Evolutionary conservation across 176 grass and related monocot species (phyloP).

Genomic region (Oryza meridionalis): DNA sequence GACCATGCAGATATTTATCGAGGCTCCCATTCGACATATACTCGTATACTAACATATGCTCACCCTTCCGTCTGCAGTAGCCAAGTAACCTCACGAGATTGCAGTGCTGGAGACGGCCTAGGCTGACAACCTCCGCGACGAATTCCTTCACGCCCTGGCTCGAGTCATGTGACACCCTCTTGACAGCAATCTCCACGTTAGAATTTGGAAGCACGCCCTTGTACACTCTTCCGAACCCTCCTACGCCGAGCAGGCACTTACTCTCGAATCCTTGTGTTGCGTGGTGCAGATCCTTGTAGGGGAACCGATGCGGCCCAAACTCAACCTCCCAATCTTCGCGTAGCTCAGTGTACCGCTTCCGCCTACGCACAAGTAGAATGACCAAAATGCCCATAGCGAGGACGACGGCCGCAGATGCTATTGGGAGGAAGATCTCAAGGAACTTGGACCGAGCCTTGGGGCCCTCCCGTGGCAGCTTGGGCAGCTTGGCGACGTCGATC

Average conservation of each 20-base stretch:
- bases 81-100: slow-evolving; percentile 32
- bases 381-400: not conserved
- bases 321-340: slow-evolving; percentile 61
- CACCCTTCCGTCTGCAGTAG: slow-evolving; percentile 25
- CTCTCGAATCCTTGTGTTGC: slow-evolving; percentile 8
- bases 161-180: slow-evolving; percentile 34
- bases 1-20: not conserved
- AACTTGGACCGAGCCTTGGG: not conserved
- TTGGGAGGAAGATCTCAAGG: not conserved
- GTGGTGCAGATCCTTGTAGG: not conserved
- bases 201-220: slow-evolving; percentile 3
- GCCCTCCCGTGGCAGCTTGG: slow-evolving; percentile 28
- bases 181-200: not conserved
- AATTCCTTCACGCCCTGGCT: slow-evolving; percentile 34
- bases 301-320: slow-evolving; percentile 38
- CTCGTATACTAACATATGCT: slow-evolving; percentile 17
- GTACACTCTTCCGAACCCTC: slow-evolving; percentile 36
- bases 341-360: slow-evolving; percentile 32
- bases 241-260: slow-evolving; percentile 16
- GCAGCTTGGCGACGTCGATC: slow-evolving; percentile 45
- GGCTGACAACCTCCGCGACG: slow-evolving; percentile 25
- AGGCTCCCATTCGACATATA: not conserved
- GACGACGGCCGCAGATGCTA: slow-evolving; percentile 7
- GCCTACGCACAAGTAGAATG: not conserved
- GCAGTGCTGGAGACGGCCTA: slow-evolving; percentile 26